These are phyloP conservation scores for Neonectria punicea DNA, from an alignment of 2,329 filamentous ascomycete genomes.

Conservation along the genomic window DNA sequence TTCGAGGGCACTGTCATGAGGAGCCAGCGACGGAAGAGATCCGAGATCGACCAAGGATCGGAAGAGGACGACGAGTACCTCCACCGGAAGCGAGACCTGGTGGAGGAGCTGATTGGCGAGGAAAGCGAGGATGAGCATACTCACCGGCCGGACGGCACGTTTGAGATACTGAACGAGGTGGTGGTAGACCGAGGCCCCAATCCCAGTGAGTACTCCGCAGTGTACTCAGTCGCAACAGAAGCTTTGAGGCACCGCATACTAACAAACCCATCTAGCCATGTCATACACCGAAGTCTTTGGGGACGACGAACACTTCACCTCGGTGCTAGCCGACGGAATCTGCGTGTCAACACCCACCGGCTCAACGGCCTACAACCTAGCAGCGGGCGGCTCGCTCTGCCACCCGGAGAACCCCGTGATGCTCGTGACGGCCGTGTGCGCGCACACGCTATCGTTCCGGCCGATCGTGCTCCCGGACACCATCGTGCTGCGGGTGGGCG, in stretches of 20 bases:
- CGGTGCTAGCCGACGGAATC: slow-evolving; percentile 90
- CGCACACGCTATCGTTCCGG: slow-evolving; percentile 93
- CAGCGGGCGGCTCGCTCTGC: slow-evolving; percentile 92
- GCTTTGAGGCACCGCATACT: neutral
- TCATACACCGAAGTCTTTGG: slow-evolving; percentile 92
- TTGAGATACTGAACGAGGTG: slow-evolving; percentile 96
- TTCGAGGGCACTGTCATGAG: slow-evolving; percentile 97
- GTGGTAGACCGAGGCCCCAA: slow-evolving; percentile 95
- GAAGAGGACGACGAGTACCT: slow-evolving; percentile 53
- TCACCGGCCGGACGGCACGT: slow-evolving; percentile 84
- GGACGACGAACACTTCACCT: slow-evolving; percentile 95
- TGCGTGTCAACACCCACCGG: slow-evolving; percentile 95
- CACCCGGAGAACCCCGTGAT: slow-evolving; percentile 98
- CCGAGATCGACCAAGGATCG: slow-evolving; percentile 34
- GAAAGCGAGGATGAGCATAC: slow-evolving; percentile 86
- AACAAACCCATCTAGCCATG: slow-evolving; percentile 70
- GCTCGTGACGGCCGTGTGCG: slow-evolving; percentile 91
- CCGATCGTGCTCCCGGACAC: slow-evolving; percentile 98
- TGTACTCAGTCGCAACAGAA: slow-evolving; percentile 7
- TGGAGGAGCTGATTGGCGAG: slow-evolving; percentile 90
- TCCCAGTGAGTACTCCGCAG: slow-evolving; percentile 70
- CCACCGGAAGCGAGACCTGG: slow-evolving; percentile 70
- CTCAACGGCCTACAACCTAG: slow-evolving; percentile 94
- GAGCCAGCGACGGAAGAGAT: slow-evolving; percentile 63
- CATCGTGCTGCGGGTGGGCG: slow-evolving; percentile 89